phyloP scores from a whole-genome alignment of 129 eudicot genomes.

The Rutidosis leptorrhynchoides region DNA sequence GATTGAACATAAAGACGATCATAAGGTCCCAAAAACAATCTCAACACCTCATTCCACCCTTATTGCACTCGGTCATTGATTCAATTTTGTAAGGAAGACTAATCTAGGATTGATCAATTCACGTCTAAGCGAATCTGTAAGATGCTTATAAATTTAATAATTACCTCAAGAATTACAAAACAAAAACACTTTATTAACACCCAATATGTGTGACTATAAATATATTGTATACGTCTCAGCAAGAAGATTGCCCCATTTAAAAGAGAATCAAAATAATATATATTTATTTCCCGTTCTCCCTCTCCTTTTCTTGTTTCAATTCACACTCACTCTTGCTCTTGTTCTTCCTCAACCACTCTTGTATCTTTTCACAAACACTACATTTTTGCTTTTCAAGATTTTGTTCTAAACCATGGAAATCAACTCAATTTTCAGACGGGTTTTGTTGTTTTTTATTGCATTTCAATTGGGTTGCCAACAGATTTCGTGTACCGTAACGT shows the following conservation, averaged over 20 bases:
- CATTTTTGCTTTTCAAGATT: constrained; percentile 8
- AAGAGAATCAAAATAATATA: background rate
- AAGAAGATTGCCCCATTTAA: constrained; percentile 25
- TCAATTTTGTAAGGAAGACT: no score
- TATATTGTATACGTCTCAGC: constrained; percentile 20
- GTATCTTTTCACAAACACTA: constrained; percentile 15
- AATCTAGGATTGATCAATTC: no score
- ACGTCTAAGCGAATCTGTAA: no score
- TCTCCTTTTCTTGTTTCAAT: constrained; percentile 16
- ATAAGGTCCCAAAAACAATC: no score
- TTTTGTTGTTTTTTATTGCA: constrained; percentile 34
- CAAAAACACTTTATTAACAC: background rate
- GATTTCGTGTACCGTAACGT: constrained; percentile 61
- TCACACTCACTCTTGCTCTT: constrained; percentile 27
- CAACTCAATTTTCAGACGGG: constrained; percentile 36
- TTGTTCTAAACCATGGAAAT: constrained; percentile 36
- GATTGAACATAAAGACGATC: no score
- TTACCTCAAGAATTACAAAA: background rate
- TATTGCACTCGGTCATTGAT: no score
- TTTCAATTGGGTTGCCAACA: constrained; percentile 33
- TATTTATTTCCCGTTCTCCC: constrained; percentile 12
- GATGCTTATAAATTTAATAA: no score
- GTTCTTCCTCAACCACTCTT: constrained; percentile 35
- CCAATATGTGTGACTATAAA: constrained; percentile 27
- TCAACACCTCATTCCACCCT: no score